Base-by-base conservation (phyloP, 495 filamentous ascomycete genomes). In the Barbatosphaeria neglecta region DNA sequence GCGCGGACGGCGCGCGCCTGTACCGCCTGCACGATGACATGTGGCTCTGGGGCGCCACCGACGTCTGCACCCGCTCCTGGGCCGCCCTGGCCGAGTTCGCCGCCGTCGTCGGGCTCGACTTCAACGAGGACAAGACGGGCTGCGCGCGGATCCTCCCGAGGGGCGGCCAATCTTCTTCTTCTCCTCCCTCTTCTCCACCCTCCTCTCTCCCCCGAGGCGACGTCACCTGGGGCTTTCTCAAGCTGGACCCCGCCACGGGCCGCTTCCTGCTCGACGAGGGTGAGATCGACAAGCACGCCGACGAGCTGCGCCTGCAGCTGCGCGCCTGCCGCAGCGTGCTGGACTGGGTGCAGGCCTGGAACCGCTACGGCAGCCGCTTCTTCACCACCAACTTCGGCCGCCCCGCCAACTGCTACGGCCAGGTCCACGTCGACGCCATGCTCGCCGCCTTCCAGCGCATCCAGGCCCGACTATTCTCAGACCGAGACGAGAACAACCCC, bases 21-120 rank as follows among this genome's bases (percentile, higher is more conserved):
- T 83, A 83, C 47, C 78, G 82, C 2, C 62, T 84, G 15, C 77
- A 83, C 48, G 81, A 84, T 53, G 82, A 86, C 56, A 72, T 85
- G 46, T 85, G 81, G 80, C 73, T 84, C 46, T 84, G 79, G 72
- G 73, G 77, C 18, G 53, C 69, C n/a, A 66, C 71, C 11, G 52
- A 65, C n/a, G 67, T 59, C n/a, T 82, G 78, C 44, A 66, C 56
- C 24, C 64, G 66, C 41, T 81, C 77, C 3, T 86, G 82, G 82
- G 39, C 53, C 2, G 62, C 69, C 15, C 76, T 84, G 67, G 63
- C 65, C 15, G 44, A 65, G 8, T 84, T 80, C 47, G 60, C 72
- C 25, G 56, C 66, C 9, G 58, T 72, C 4, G 72, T 80, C 60
- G 80, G 81, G 0, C 60, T 84, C 20, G 55, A 73, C 25, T 71